phyloP scores from a whole-genome alignment of 768 basidiomycete species.

The Cystofilobasidium macerans region DNA sequence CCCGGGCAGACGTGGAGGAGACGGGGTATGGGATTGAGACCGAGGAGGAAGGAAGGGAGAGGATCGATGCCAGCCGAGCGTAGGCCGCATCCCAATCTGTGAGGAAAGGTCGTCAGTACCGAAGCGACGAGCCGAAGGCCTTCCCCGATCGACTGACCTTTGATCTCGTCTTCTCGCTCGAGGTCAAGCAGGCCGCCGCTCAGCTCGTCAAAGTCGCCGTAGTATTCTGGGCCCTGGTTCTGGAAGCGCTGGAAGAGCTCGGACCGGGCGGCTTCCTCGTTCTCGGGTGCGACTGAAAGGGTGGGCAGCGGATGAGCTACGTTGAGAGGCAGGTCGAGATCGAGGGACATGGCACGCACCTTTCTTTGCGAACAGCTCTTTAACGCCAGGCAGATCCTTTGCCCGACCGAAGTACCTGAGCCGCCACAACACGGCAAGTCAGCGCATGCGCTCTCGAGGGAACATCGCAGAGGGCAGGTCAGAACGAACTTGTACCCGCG shows the following conservation, averaged over 20 bases:
- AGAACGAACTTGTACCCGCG: conserved; percentile 83
- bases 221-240: conserved; percentile 77
- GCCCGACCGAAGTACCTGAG: conserved; percentile 89
- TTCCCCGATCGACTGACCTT: conserved; percentile 5
- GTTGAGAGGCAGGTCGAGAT: background rate
- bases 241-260: conserved; percentile 77
- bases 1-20: conserved; percentile 1
- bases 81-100: conserved; percentile 21
- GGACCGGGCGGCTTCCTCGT: conserved; percentile 70
- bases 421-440: too few species aligned
- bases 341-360: conserved; percentile 44
- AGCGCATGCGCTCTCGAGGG: background rate
- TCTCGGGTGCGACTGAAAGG: conserved; percentile 49
- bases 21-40: background rate
- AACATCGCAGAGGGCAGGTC: background rate
- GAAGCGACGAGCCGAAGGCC: too few species aligned
- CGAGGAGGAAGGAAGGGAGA: conserved; percentile 5
- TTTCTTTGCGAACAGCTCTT: conserved; percentile 80
- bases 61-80: conserved; percentile 4
- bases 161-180: conserved; percentile 48
- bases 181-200: conserved; percentile 56
- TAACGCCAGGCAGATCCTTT: conserved; percentile 87
- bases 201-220: conserved; percentile 77
- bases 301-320: background rate
- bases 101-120: background rate